Base-by-base conservation (phyloP, 768 basidiomycete genomes). In the Fomitopsis serialis region DNA sequence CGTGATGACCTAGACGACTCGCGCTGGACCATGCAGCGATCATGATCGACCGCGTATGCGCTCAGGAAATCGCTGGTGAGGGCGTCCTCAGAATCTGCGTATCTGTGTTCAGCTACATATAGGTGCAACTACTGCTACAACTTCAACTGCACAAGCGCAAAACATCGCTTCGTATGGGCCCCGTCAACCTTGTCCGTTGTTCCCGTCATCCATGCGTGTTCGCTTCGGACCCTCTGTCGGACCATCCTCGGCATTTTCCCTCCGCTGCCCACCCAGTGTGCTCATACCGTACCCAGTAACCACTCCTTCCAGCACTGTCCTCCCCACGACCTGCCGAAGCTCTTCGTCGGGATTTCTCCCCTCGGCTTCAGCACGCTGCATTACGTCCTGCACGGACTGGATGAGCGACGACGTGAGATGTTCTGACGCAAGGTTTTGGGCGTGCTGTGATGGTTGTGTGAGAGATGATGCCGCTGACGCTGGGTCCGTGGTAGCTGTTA, bases 361-460 rank as follows among this genome's bases (percentile, higher is more conserved):
- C 58, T 82, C 69, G 44, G 67, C 67, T 57, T 79, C 74, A 22
- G 78, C 77, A 35, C 75, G 79, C 53, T 77, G 74, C 76, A 89
- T 82, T 63, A 93, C 85, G 49, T 78, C 76, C 61, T 82, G 76
- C 37, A 87, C 82, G 23, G 80, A 79, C 48, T 72, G 68, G 72
- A 93, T 80, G 54, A 92, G 75, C 19, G 75, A 74, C 25, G 79
- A 75, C 3, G 91, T 88, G 54, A 92, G 77, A 32, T 74, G 68
- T 61, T 90, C 85, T n/a, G 89, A 82, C 32, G 79, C 80, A 27
- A 69, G 68, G 54, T 92, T 80, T 67, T 89, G 84, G 21, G 78
- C 74, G 58, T 87, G 79, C 63, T 87, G 82, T 4, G 87, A 88
- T 2, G 78, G 81, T 50, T 66, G 57, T 12, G 54, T 52, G 36